Evolutionary conservation across 257 asterid genomes (phyloP).

Genomic region (Petrea volubilis): DNA sequence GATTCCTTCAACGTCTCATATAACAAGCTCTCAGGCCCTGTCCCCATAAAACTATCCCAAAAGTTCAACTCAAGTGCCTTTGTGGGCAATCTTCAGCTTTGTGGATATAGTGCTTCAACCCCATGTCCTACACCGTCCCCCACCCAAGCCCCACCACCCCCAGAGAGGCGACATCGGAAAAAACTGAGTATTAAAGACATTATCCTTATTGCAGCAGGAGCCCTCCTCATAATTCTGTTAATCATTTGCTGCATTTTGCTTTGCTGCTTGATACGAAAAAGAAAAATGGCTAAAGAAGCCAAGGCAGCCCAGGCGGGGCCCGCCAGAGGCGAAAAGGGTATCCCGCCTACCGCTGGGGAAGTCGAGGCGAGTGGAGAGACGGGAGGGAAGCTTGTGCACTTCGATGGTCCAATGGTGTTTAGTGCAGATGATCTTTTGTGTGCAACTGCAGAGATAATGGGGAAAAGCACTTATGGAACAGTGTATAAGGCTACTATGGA

Average conservation of each 20-base stretch:
- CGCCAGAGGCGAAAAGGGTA: constrained; percentile 38
- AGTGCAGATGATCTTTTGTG: constrained; percentile 90
- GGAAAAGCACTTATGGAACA: constrained; percentile 94
- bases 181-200: constrained; percentile 67
- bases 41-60: constrained; percentile 55
- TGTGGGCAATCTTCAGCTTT: constrained; percentile 66
- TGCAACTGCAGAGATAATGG: constrained; percentile 97
- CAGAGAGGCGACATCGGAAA: constrained; percentile 31
- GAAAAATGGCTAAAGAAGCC: constrained; percentile 43
- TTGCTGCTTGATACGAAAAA: constrained; percentile 64
- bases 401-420: constrained; percentile 81
- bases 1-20: constrained; percentile 71
- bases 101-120: constrained; percentile 67
- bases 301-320: constrained; percentile 26
- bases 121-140: constrained; percentile 55
- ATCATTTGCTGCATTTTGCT: constrained; percentile 62
- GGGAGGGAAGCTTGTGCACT: constrained; percentile 94
- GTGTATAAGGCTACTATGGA: constrained; percentile 90
- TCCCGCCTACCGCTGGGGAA: constrained; percentile 42
- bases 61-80: constrained; percentile 74
- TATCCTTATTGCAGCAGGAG: constrained; percentile 77
- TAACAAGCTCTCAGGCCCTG: constrained; percentile 78
- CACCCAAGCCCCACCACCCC: constrained; percentile 32
- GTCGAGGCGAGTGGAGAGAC: constrained; percentile 62
- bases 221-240: constrained; percentile 53